Evolutionary conservation across 805 yeast genomes (phyloP), one percentile per base, ranked within the genome.

Genomic region (Cyberlindnera amylophila): DNA sequence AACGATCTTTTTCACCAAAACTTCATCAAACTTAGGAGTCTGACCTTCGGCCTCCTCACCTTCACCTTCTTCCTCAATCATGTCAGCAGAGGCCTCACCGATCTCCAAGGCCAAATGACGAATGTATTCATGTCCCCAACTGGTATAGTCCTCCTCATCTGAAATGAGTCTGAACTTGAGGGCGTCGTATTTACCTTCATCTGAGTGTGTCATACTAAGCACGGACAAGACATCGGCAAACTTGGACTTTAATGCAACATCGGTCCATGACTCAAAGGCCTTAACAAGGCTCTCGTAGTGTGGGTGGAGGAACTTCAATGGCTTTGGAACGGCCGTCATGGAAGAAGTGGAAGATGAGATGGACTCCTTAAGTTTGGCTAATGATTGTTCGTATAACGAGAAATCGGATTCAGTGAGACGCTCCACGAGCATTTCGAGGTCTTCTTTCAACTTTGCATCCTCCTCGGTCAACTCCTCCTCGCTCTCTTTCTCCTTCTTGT

Each of bases 291-390:
- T 57, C 16, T 82, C 81, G 61, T 82, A 93, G 58, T 81, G 86
- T 7, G 97, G 96, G 58, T 96, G 80, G 51, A 93, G 74, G 62
- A 93, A 93, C 70, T 93, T 95, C 67, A 93, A 77, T 5, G 99
- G 99, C 65, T 93, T 93, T 30, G 99, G 99, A 39, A 93, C 99
- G 3, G 99, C 99, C 2, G 99, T 93, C 97, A 93, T 93, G 8
- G 97, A 90, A 30, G 96, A 86, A 3, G 99, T 93, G 11, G 97
- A 86, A 42, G 93, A 95, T 52, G 87, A 79, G 56, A 93, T 90
- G 55, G 79, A 79, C 37, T 73, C 76, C 59, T 88, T 89, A 63
- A 93, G 74, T 39, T 81, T 72, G 32, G 73, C 72, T 53, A 93
- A 72, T n/a, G 88, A 75, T 11, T 78, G 67, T 28, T 66, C 65